Evolutionary conservation across 495 filamentous ascomycete species (phyloP), one percentile per base, ranked within the genome.

Genomic region (Aspergillus homomorphus): DNA sequence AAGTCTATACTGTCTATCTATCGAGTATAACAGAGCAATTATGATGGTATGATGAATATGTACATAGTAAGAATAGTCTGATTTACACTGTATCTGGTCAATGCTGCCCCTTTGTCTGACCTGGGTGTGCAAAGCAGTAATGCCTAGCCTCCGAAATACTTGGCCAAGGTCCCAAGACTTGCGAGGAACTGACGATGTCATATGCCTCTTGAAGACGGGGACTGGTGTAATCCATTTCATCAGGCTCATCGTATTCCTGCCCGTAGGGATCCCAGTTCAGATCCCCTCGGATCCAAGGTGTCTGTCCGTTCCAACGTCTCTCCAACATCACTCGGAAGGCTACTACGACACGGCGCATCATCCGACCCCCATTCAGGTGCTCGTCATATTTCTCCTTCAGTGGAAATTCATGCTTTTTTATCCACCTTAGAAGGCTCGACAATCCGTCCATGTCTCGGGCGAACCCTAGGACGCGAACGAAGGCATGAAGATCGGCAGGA

Each of bases 291-390:
- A n/a, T n/a, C n/a, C n/a, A n/a, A n/a, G n/a, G n/a, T n/a, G n/a
- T n/a, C n/a, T 12, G 33, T 38, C 15, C 2, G 4, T 7, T 14
- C 72, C 70, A 75, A 30, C 57, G 66, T 30, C 75, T 71, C 58
- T 87, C 83, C 24, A 86, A 62, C 53, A 79, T 83, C 30, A 80
- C 70, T 19, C 81, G 70, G 45, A 79, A 56, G n/a, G 84, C 84
- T 2, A 79, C 70, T 23, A 87, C 44, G 15, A 76, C 78, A 23
- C 72, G 73, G 43, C 80, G 74, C 67, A 81, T 69, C 66, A 77
- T 69, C 30, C 51, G 61, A 44, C 66, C 62, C 1, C 82, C 82
- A 51, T 79, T 81, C 20, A 63, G 21, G 15, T 61, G 64, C 55
- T 79, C 73, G 21, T 77, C 72, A 24, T 75, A 66, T 26, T 64